These are phyloP conservation scores for Linanthus parryae DNA, from an alignment of 148 eudicot genomes.

Conservation along the genomic window DNA sequence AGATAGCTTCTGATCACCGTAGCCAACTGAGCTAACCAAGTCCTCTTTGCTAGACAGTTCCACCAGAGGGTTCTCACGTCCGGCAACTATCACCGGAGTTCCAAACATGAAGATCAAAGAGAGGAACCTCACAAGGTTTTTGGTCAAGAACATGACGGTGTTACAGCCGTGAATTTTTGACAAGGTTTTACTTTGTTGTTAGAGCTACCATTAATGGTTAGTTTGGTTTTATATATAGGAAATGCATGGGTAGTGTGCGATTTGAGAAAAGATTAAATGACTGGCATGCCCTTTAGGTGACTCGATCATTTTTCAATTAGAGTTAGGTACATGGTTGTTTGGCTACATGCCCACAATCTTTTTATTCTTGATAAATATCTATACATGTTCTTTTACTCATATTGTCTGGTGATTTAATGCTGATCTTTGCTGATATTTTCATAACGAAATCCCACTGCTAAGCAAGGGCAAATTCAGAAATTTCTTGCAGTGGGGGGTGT, in stretches of 20 bases:
- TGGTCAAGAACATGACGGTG: constrained; percentile 11
- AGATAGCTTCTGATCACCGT: constrained; percentile 85
- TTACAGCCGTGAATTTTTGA: constrained; percentile 10
- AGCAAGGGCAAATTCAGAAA: too few relatives aligned
- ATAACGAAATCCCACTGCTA: too few relatives aligned
- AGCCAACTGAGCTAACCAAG: constrained; percentile 53
- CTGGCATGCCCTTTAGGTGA: background rate
- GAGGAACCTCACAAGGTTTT: constrained; percentile 2
- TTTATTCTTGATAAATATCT: too few relatives aligned
- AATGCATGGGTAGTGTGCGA: constrained; percentile 21
- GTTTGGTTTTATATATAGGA: constrained; percentile 14
- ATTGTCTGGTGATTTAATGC: too few relatives aligned
- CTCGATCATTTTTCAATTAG: too few relatives aligned
- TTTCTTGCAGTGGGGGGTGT: too few relatives aligned
- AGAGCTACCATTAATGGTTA: constrained; percentile 18
- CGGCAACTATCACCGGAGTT: constrained; percentile 1
- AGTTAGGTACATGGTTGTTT: too few relatives aligned
- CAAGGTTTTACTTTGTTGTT: constrained; percentile 10
- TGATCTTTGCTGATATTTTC: too few relatives aligned
- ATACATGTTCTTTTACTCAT: too few relatives aligned
- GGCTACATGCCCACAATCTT: too few relatives aligned
- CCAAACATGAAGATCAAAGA: constrained; percentile 18
- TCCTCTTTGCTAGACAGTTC: constrained; percentile 38
- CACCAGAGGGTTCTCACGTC: constrained; percentile 13
- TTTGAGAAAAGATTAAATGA: constrained; percentile 6